These are phyloP conservation scores for Blastobotrys serpentis DNA, from an alignment of 1,139 yeast genomes.

Conservation along the genomic window DNA sequence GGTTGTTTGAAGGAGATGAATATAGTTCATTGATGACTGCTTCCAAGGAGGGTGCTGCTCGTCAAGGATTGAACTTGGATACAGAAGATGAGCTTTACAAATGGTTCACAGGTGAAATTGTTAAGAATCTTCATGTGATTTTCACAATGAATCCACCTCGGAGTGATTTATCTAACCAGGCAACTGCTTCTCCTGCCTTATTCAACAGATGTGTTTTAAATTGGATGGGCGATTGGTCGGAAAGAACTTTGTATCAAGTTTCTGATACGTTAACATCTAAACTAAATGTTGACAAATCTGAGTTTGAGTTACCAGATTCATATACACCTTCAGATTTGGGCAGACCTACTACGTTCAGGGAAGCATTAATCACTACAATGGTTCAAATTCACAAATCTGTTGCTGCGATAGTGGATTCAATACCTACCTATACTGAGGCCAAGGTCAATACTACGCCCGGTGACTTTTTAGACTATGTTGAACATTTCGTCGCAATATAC, in stretches of 20 bases:
- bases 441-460: slow-evolving; percentile 49
- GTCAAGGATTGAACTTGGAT: slow-evolving; percentile 64
- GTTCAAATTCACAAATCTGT: slow-evolving; percentile 47
- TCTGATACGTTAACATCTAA: slow-evolving; percentile 45
- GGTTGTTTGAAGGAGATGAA: slow-evolving; percentile 80
- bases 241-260: slow-evolving; percentile 50
- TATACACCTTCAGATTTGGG: slow-evolving; percentile 24
- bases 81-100: slow-evolving; percentile 67
- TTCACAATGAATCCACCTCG: slow-evolving; percentile 68
- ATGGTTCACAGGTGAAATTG: slow-evolving; percentile 73
- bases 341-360: slow-evolving; percentile 41
- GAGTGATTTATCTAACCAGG: slow-evolving; percentile 41
- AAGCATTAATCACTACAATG: slow-evolving; percentile 49
- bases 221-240: slow-evolving; percentile 89
- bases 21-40: slow-evolving; percentile 51
- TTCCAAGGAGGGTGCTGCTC: slow-evolving; percentile 59
- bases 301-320: slow-evolving; percentile 39
- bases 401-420: background rate
- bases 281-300: slow-evolving; percentile 54
- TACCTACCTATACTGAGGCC: slow-evolving; percentile 19
- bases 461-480: slow-evolving; percentile 53
- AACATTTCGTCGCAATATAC: slow-evolving; percentile 49
- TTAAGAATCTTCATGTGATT: slow-evolving; percentile 75
- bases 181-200: slow-evolving; percentile 82
- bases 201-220: slow-evolving; percentile 86